A percentile compares a stretch with the other conserved stretches of the same genome.
phyloP scores from a whole-genome alignment of 352 stramenopile species.

The Pythium sukuiense region DNA sequence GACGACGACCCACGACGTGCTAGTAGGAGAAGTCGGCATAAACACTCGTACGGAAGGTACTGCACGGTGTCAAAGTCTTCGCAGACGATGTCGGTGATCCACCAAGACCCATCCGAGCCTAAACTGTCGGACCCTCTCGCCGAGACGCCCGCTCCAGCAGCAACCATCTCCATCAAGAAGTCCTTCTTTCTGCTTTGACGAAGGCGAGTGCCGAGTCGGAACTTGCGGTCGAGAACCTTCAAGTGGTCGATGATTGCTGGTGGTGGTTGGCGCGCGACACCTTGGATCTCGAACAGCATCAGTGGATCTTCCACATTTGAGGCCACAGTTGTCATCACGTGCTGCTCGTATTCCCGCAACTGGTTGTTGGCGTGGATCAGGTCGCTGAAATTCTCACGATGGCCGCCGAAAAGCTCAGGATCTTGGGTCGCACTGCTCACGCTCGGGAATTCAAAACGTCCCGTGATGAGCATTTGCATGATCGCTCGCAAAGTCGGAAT shows the following conservation, averaged over 20 bases:
- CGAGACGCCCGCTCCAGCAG: slow-evolving; percentile 27
- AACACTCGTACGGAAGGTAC: slow-evolving; percentile 74
- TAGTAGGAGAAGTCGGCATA: slow-evolving; percentile 78
- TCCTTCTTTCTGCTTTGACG: slow-evolving; percentile 75
- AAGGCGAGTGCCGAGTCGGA: slow-evolving; percentile 75
- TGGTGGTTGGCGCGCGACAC: slow-evolving; percentile 68
- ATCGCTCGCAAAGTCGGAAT: slow-evolving; percentile 73
- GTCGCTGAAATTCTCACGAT: slow-evolving; percentile 52
- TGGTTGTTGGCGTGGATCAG: slow-evolving; percentile 61
- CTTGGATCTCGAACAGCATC: slow-evolving; percentile 73
- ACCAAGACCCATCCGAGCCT: slow-evolving; percentile 50
- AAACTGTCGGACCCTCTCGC: slow-evolving; percentile 16
- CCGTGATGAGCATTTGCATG: slow-evolving; percentile 89
- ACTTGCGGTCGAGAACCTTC: slow-evolving; percentile 63
- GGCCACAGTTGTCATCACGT: slow-evolving; percentile 48
- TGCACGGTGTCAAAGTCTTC: slow-evolving; percentile 81
- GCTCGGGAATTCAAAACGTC: slow-evolving; percentile 67
- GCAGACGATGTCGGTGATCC: slow-evolving; percentile 88
- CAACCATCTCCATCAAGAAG: slow-evolving; percentile 89
- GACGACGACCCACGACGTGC: slow-evolving; percentile 31
- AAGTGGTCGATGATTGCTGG: slow-evolving; percentile 76
- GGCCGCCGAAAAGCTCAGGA: slow-evolving; percentile 56
- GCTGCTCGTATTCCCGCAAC: slow-evolving; percentile 69
- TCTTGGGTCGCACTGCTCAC: slow-evolving; percentile 48
- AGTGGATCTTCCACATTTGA: slow-evolving; percentile 54